Evolutionary conservation across 768 basidiomycete genomes (phyloP).

Genomic region (Leucogyrophana mollusca): DNA sequence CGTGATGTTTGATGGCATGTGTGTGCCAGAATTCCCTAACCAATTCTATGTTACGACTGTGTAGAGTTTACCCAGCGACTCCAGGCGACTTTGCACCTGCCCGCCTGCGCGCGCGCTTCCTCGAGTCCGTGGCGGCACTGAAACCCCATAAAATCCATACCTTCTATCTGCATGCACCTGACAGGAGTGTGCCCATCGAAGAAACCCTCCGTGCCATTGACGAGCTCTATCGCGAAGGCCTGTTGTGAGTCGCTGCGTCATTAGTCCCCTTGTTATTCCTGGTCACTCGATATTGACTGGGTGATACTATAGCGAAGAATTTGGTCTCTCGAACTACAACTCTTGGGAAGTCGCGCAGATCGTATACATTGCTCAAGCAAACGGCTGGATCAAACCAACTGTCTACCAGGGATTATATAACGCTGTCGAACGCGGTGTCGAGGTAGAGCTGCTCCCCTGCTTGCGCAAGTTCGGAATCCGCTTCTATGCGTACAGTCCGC

Average conservation of each 20-base stretch:
- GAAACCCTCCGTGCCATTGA: conserved; percentile 45
- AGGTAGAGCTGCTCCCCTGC: conserved; percentile 44
- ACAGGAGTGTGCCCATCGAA: conserved; percentile 41
- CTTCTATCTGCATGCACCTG: conserved; percentile 45
- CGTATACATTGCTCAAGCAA: conserved; percentile 37
- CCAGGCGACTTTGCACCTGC: not conserved
- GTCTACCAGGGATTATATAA: conserved; percentile 51
- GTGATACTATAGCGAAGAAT: not conserved
- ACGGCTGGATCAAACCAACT: conserved; percentile 46
- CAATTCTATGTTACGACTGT: no score
- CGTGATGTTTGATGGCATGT: no score
- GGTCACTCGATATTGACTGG: not conserved
- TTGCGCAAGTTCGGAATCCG: conserved; percentile 35
- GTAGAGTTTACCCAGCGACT: not conserved
- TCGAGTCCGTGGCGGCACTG: not conserved
- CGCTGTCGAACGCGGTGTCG: conserved; percentile 38
- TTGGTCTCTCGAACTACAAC: not conserved
- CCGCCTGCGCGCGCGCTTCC: not conserved
- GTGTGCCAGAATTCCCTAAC: no score
- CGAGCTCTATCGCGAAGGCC: conserved; percentile 49
- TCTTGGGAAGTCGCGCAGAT: conserved; percentile 48
- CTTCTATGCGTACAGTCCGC: conserved; percentile 28
- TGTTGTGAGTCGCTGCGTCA: conserved; percentile 40
- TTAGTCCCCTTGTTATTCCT: no score
- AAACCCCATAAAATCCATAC: not conserved